phyloP scores from a whole-genome alignment of 2,329 filamentous ascomycete genomes.

The Stromatinia cepivora region DNA sequence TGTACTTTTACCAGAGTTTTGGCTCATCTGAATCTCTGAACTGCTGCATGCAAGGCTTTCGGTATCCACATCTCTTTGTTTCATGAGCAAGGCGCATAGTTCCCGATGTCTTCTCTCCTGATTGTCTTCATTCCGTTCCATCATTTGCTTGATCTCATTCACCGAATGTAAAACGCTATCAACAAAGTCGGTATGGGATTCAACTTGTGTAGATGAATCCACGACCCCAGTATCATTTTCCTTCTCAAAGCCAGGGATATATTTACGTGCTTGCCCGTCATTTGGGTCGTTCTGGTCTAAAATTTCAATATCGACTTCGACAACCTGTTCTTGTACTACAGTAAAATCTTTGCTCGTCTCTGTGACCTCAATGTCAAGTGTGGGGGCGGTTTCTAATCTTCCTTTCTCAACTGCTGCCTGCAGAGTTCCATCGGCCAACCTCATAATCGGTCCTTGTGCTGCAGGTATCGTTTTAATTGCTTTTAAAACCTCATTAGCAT shows the following conservation, averaged over 20 bases:
- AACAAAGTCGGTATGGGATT: not conserved
- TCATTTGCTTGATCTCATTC: not conserved
- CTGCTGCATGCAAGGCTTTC: rapidly evolving
- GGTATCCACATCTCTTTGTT: not conserved
- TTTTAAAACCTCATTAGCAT: not conserved
- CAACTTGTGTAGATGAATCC: not conserved
- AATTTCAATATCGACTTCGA: rapidly evolving
- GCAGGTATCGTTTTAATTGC: not conserved
- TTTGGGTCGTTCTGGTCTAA: not conserved
- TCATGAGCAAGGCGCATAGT: not conserved
- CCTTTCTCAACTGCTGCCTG: not conserved
- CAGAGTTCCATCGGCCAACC: not conserved
- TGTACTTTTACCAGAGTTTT: rapidly evolving
- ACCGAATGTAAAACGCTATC: not conserved
- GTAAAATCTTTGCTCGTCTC: not conserved
- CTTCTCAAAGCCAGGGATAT: not conserved
- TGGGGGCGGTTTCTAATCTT: not conserved
- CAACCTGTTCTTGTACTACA: not conserved
- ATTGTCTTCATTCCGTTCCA: not conserved
- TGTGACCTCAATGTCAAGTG: not conserved
- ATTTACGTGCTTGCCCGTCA: not conserved
- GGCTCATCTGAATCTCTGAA: not conserved
- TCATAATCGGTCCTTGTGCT: not conserved
- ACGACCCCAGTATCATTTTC: not conserved
- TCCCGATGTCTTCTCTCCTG: not conserved